Conservation (phyloP, 164 flowering plant genomes). For the Dillenia suffruticosa region DNA sequence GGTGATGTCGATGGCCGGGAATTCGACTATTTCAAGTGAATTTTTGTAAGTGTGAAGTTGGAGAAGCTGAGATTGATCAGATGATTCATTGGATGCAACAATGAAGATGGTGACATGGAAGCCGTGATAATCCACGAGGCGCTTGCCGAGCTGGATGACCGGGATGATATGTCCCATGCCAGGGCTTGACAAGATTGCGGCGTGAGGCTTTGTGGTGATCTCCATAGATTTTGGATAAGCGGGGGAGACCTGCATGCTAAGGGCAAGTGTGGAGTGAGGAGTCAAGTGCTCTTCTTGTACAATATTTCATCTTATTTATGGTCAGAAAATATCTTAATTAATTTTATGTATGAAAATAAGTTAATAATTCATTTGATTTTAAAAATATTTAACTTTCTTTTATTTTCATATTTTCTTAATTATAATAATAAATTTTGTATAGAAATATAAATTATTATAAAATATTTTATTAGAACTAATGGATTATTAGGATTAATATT, state of each 20-base stretch:
- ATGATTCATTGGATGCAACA: not conserved
- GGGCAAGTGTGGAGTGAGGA: too few species aligned
- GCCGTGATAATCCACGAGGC: constrained; percentile 8
- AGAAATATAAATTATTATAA: too few species aligned
- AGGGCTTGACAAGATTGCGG: constrained; percentile 13
- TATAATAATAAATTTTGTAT: too few species aligned
- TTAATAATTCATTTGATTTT: too few species aligned
- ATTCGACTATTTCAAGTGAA: constrained; percentile 4
- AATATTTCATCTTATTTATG: too few species aligned
- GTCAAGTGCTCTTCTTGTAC: too few species aligned
- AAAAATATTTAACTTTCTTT: too few species aligned
- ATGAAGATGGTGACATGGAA: constrained; percentile 9
- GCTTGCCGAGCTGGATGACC: constrained; percentile 9
- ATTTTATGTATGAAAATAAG: too few species aligned
- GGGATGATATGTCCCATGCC: constrained; percentile 21
- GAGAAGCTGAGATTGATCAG: constrained; percentile 6
- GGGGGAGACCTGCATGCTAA: not conserved
- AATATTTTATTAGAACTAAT: too few species aligned
- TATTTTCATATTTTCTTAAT: too few species aligned
- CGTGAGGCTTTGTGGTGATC: constrained; percentile 9
- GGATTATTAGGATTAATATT: too few species aligned
- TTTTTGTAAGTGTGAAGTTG: not conserved
- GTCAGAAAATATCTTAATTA: too few species aligned
- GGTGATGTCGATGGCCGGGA: constrained; percentile 16
- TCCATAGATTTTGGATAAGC: not conserved